Evolutionary conservation across 2,329 filamentous ascomycete species (phyloP).

Genomic region (Neurospora sp.): DNA sequence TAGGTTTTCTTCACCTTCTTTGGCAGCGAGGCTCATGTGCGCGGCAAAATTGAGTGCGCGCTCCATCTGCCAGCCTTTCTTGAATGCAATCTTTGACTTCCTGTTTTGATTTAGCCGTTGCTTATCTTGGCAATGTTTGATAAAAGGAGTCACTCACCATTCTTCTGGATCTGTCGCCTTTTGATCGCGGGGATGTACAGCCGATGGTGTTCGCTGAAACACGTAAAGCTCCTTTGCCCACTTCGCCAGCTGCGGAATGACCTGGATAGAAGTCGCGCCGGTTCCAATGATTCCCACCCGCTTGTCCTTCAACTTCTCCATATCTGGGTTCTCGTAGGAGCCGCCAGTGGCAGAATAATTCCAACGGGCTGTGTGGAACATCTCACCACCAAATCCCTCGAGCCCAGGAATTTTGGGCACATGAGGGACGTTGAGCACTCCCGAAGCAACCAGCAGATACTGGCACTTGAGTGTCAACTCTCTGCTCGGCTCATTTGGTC

Average conservation of each 20-base stretch:
- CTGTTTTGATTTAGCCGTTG: conserved; percentile 14
- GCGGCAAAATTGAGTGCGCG: conserved; percentile 35
- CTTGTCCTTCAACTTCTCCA: conserved; percentile 36
- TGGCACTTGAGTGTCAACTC: conserved; percentile 26
- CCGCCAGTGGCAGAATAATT: conserved; percentile 34
- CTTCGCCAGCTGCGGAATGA: conserved; percentile 33
- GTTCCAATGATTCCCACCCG: conserved; percentile 40
- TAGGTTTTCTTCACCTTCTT: conserved; percentile 28
- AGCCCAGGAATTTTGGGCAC: conserved; percentile 32
- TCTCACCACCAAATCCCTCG: conserved; percentile 29
- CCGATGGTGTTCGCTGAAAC: conserved; percentile 45
- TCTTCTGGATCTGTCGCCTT: conserved; percentile 29
- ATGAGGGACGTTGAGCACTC: conserved; percentile 30
- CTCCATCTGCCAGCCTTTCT: conserved; percentile 38
- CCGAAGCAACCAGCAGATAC: conserved; percentile 30
- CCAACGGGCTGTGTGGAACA: conserved; percentile 39
- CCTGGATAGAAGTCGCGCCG: conserved; percentile 37
- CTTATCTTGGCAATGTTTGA: neutral
- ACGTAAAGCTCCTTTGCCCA: conserved; percentile 41
- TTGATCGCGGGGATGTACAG: conserved; percentile 29
- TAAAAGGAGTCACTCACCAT: conserved; percentile 20
- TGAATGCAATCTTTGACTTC: conserved; percentile 15
- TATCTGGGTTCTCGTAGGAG: conserved; percentile 25
- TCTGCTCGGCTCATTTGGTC: conserved; percentile 17
- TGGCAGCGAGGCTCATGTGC: conserved; percentile 24